Evolutionary conservation across 2,329 filamentous ascomycete genomes (phyloP).

Genomic region (Fonsecaea monophora): DNA sequence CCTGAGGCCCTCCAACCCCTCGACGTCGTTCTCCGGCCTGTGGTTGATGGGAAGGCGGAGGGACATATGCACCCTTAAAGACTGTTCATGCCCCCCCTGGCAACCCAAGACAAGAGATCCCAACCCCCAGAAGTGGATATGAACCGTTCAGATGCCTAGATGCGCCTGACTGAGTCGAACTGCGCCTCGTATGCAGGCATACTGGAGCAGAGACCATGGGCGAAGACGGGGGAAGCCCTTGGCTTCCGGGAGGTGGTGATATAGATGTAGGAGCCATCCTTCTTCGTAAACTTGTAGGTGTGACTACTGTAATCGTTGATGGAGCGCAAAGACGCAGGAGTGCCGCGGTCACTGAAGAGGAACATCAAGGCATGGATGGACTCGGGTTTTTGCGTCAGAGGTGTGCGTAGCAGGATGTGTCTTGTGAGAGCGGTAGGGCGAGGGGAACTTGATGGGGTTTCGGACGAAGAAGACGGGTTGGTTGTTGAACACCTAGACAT

Average conservation of each 20-base stretch:
- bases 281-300: slow-evolving; percentile 71
- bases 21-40: neutral
- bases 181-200: neutral
- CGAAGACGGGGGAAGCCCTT: neutral
- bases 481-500: slow-evolving; percentile 58
- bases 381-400: slow-evolving; percentile 72
- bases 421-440: slow-evolving; percentile 78
- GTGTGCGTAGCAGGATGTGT: slow-evolving; percentile 73
- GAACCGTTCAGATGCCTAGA: neutral
- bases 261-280: slow-evolving; percentile 70
- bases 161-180: slow-evolving; percentile 2
- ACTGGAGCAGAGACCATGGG: neutral
- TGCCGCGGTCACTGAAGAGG: slow-evolving; percentile 71
- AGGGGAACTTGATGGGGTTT: slow-evolving; percentile 74
- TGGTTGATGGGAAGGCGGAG: neutral
- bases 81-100: neutral
- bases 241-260: slow-evolving; percentile 46
- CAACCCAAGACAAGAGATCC: neutral
- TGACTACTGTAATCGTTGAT: slow-evolving; percentile 74
- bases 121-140: neutral
- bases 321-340: slow-evolving; percentile 68
- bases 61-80: neutral
- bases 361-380: slow-evolving; percentile 69
- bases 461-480: slow-evolving; percentile 73
- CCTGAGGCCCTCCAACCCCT: neutral